A percentile compares a stretch with the other conserved stretches of the same genome.
Evolutionary conservation across 768 basidiomycete species (phyloP).

Genomic region (Boletus rex-veris): DNA sequence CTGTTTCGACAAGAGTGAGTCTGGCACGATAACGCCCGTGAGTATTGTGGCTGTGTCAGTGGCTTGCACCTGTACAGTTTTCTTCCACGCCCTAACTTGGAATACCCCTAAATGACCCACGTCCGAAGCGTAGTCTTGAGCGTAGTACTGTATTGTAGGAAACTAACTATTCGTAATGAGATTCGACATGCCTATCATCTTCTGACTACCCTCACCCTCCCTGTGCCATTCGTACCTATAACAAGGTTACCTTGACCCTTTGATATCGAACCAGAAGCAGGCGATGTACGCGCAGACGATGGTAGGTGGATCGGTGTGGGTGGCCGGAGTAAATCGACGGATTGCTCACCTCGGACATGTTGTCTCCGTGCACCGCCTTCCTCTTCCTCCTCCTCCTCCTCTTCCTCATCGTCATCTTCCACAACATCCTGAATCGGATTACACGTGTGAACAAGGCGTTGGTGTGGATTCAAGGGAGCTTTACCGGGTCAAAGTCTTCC

Average conservation of each 20-base stretch:
- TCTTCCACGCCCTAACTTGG: conserved; percentile 20
- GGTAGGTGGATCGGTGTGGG: conserved; percentile 41
- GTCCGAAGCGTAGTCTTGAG: no score
- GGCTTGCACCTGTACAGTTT: conserved; percentile 65
- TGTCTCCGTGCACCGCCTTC: conserved; percentile 26
- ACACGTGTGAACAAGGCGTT: conserved; percentile 6
- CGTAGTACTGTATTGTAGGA: neutral
- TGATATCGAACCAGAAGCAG: conserved; percentile 46
- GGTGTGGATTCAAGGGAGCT: conserved; percentile 14
- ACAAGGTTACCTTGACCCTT: conserved; percentile 39
- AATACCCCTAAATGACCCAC: conserved; percentile 8
- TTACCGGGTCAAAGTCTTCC: conserved; percentile 84
- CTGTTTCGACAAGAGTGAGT: conserved; percentile 15
- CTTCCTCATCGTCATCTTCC: conserved; percentile 60
- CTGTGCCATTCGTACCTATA: conserved; percentile 26
- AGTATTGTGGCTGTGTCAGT: conserved; percentile 42
- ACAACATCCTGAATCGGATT: conserved; percentile 43
- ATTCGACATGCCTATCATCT: conserved; percentile 33
- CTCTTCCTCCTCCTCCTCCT: conserved; percentile 42
- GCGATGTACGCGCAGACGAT: conserved; percentile 48
- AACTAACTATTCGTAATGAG: conserved; percentile 10
- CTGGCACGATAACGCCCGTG: conserved; percentile 17
- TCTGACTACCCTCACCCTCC: conserved; percentile 51
- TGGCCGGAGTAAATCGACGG: conserved; percentile 34
- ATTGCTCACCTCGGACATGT: conserved; percentile 36